Evolutionary conservation across 129 eudicot genomes (phyloP).

Genomic region (Deinandra increscens): DNA sequence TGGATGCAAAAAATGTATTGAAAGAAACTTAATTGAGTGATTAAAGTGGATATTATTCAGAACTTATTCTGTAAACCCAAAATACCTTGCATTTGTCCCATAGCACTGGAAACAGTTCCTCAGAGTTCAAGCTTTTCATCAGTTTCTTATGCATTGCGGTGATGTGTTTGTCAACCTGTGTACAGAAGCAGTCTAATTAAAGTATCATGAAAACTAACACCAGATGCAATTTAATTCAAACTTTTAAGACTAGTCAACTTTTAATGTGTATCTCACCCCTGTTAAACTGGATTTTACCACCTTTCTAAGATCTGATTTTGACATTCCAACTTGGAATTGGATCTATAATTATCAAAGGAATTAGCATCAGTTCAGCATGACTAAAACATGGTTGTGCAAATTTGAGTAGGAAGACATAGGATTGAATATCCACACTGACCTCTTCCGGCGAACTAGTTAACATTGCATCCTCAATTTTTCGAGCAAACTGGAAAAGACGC

Average conservation of each 20-base stretch:
- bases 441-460: slow-evolving; percentile 68
- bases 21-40: neutral
- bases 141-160: slow-evolving; percentile 73
- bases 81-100: slow-evolving; percentile 98
- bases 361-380: slow-evolving; percentile 6
- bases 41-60: neutral
- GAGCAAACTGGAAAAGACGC: slow-evolving; percentile 82
- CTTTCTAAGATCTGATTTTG: slow-evolving; percentile 79
- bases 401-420: neutral
- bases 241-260: neutral
- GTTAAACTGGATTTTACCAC: slow-evolving; percentile 78
- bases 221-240: neutral
- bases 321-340: slow-evolving; percentile 75
- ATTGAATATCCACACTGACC: slow-evolving; percentile 40
- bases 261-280: slow-evolving; percentile 55
- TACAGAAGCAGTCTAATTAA: neutral
- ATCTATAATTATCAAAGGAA: slow-evolving; percentile 44
- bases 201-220: neutral
- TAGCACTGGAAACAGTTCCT: slow-evolving; percentile 77
- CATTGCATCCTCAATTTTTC: slow-evolving; percentile 83
- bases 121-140: slow-evolving; percentile 73
- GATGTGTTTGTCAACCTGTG: slow-evolving; percentile 79
- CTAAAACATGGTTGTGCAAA: neutral
- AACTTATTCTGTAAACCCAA: neutral
- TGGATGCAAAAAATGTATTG: neutral